Evolutionary conservation across 2,329 filamentous ascomycete species (phyloP), one percentile per base, ranked within the genome.

Genomic region (Fusarium agapanthi): DNA sequence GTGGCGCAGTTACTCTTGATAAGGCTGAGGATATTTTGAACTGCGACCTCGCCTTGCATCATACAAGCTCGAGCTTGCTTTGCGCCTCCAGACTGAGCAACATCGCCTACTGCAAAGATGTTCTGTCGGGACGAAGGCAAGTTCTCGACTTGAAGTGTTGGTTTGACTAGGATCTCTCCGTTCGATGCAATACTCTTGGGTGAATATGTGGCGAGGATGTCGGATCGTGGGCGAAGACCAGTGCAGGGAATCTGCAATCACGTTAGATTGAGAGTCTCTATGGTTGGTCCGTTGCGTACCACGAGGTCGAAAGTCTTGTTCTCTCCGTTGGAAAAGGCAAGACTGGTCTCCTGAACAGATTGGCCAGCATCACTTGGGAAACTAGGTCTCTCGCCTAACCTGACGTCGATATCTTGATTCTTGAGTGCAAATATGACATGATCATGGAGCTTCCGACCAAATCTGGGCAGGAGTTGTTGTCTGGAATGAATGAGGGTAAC

Each of bases 31-130:
- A 75, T 63, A 5, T 75, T 75, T 0, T 22, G 40, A 4, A 56
- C 30, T 1, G 62, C 58, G 2, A 71, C 24, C 24, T 73, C 57
- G 1, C 50, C 44, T 7, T 75, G 73, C 43, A 73, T 60, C 7
- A 71, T 43, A 5, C 37, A 48, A 16, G 72, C 72, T 0, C 73
- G 60, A 3, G 53, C 73, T 32, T 73, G 70, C 5, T 75, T 75
- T 0, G 70, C 62, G 1, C 73, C 73, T 11, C 72, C 67, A 1
- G 66, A 59, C 2, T 64, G 54, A 0, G 73, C 72, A 0, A 75
- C 69, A 3, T 75, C 73, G 0, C 72, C 73, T 0, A 75, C 28
- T 0, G 69, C 67, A 20, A 75, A 75, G 0, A 75, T 38, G 1
- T 64, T 61, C 0, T 28, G 43, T 6, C n/a, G 51, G 1, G 45